These are phyloP conservation scores for Hypoxylon sp. DNA, from an alignment of 2,329 filamentous ascomycete species.

Conservation along the genomic window DNA sequence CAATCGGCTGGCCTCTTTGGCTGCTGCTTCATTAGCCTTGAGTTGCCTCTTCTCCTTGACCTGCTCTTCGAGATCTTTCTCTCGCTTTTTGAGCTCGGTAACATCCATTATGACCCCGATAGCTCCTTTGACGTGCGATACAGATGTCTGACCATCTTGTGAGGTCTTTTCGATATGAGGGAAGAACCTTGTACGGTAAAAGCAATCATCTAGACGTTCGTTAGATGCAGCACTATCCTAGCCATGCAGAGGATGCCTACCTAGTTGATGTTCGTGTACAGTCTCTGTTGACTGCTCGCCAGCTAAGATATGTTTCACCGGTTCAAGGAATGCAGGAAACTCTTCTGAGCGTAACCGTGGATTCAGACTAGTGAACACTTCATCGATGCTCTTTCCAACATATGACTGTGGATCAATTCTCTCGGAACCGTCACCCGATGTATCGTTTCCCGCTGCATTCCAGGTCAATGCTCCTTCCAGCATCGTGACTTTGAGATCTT, in stretches of 20 bases:
- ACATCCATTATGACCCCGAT: slow-evolving; percentile 87
- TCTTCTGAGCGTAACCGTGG: slow-evolving; percentile 61
- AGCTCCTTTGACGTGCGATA: slow-evolving; percentile 75
- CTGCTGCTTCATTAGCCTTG: slow-evolving; percentile 81
- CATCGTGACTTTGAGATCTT: slow-evolving; percentile 73
- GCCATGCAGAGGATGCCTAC: slow-evolving; percentile 53
- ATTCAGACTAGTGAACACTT: slow-evolving; percentile 71
- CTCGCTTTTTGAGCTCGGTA: slow-evolving; percentile 77
- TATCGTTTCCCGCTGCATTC: slow-evolving; percentile 61
- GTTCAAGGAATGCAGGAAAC: slow-evolving; percentile 66
- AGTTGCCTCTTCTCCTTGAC: slow-evolving; percentile 79
- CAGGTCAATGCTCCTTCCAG: slow-evolving; percentile 77
- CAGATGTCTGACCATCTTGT: slow-evolving; percentile 64
- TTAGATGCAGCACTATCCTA: slow-evolving; percentile 20
- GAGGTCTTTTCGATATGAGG: slow-evolving; percentile 73
- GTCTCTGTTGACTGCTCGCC: slow-evolving; percentile 70
- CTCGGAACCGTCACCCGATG: slow-evolving; percentile 54
- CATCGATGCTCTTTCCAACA: slow-evolving; percentile 74
- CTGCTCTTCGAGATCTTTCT: slow-evolving; percentile 73
- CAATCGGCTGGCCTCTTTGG: slow-evolving; percentile 83
- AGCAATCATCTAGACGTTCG: slow-evolving; percentile 66
- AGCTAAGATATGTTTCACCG: slow-evolving; percentile 76
- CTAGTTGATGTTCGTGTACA: slow-evolving; percentile 74
- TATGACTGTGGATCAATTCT: slow-evolving; percentile 61
- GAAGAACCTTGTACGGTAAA: slow-evolving; percentile 80